Evolutionary conservation across 805 yeast genomes (phyloP), one percentile per base, ranked within the genome.

Genomic region (Candida tammaniensis): DNA sequence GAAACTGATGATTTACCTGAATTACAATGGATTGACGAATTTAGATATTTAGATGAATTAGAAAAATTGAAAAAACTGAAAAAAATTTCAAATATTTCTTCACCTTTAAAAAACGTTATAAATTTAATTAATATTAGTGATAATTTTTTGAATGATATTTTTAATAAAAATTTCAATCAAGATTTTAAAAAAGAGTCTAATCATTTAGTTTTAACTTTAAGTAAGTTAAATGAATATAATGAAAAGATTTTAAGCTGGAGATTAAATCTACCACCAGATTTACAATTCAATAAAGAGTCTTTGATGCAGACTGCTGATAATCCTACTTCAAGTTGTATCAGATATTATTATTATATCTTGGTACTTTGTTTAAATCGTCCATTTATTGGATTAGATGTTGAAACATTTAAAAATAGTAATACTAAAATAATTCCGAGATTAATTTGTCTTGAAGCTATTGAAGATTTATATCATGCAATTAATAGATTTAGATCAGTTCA

Each of bases 11-110:
- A 71, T 38, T 59, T 78, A 37, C 84, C 84, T 0, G 82, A 77
- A 47, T 61, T 78, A 33, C 76, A 71, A 30, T 74, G 82, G 67
- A 77, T 80, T n/a, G 76, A 73, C 38, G 82, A 78, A 21, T 79
- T 67, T 51, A 64, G 72, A 38, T 78, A 64, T 47, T 48, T 31
- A 31, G 58, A 39, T 35, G 49, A 51, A 8, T 20, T 48, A 25
- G 49, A 51, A 25, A 40, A 34, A 38, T 38, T 27, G 17, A 43
- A 38, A 25, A 38, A 39, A 23, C 47, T 27, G 25, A 44, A 36
- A 23, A 51, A 47, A 28, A 42, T 48, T 13, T 56, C 67, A 3
- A 60, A 69, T 43, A 64, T 72, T 22, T 61, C 72, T 4, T 61
- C 57, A 35, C 76, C 77, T 0, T 43, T 72, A 25, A 64, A 59